phyloP scores from a whole-genome alignment of 306 rosid species.

The Acmispon strigosus region DNA sequence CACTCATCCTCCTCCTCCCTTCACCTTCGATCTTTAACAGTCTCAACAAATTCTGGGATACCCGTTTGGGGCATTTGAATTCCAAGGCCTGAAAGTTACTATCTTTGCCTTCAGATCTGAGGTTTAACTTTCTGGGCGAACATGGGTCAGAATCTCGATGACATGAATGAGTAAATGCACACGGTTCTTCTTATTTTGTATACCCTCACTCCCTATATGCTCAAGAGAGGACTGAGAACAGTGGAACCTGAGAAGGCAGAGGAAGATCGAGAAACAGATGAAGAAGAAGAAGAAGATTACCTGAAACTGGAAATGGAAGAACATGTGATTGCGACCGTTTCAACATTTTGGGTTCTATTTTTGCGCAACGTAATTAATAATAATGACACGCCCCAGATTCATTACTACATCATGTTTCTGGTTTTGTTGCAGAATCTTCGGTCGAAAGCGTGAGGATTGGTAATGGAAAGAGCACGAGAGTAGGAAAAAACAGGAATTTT shows the following conservation, averaged over 20 bases:
- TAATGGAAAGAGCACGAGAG: not conserved
- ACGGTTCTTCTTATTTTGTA: not conserved
- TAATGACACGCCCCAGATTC: not conserved
- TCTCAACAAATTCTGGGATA: not conserved
- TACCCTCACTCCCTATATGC: not conserved
- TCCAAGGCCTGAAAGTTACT: not conserved
- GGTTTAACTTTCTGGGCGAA: not conserved
- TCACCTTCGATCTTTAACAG: not conserved
- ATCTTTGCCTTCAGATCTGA: constrained; percentile 23
- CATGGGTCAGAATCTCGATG: constrained; percentile 12
- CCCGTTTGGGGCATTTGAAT: constrained; percentile 20
- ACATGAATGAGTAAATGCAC: not conserved
- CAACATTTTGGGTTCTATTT: not conserved
- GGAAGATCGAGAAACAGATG: not conserved
- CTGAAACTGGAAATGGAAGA: not conserved
- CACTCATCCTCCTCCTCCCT: not conserved
- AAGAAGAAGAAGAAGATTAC: not conserved
- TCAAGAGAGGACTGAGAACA: not conserved
- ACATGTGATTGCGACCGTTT: constrained; percentile 2
- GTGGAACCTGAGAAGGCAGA: too few species aligned
- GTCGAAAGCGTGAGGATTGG: not conserved
- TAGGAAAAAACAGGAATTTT: not conserved
- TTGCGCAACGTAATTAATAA: not conserved
- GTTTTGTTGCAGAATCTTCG: not conserved
- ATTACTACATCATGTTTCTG: not conserved